A percentile compares a stretch with the other conserved stretches of the same genome.
Conservation (phyloP, 116 monocot species). For the Phalaenopsis hybrid region DNA sequence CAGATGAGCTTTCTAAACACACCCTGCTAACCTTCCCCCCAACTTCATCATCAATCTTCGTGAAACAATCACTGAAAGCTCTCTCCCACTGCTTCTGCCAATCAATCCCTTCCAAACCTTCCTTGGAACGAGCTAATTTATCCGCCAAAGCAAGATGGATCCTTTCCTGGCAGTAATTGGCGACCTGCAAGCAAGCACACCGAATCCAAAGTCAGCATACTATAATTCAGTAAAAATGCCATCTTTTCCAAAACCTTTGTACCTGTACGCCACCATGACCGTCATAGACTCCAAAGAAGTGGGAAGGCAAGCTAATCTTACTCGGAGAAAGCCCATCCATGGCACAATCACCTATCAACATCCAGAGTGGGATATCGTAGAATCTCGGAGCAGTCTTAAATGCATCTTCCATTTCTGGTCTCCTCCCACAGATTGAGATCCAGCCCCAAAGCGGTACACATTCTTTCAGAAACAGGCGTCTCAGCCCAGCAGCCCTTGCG, state of each 20-base stretch:
- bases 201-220: not conserved
- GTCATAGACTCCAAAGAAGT: conserved; percentile 97
- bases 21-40: conserved; percentile 36
- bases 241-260: not conserved
- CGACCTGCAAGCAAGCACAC: conserved; percentile 47
- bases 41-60: conserved; percentile 54
- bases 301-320: conserved; percentile 41
- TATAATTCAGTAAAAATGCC: not conserved
- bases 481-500: not conserved
- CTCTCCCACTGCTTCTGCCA: conserved; percentile 59
- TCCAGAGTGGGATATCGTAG: conserved; percentile 48
- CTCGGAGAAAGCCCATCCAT: conserved; percentile 33
- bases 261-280: conserved; percentile 97
- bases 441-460: conserved; percentile 73
- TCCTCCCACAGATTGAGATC: conserved; percentile 62
- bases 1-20: conserved; percentile 4
- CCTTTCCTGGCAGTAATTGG: conserved; percentile 58
- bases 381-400: conserved; percentile 41
- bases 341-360: conserved; percentile 32
- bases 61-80: conserved; percentile 45
- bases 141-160: conserved; percentile 42
- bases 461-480: conserved; percentile 28
- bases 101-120: conserved; percentile 13
- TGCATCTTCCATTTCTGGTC: conserved; percentile 92
- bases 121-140: conserved; percentile 21